These are phyloP conservation scores for Claviceps africana DNA, from an alignment of 2,329 filamentous ascomycete species.

Conservation along the genomic window DNA sequence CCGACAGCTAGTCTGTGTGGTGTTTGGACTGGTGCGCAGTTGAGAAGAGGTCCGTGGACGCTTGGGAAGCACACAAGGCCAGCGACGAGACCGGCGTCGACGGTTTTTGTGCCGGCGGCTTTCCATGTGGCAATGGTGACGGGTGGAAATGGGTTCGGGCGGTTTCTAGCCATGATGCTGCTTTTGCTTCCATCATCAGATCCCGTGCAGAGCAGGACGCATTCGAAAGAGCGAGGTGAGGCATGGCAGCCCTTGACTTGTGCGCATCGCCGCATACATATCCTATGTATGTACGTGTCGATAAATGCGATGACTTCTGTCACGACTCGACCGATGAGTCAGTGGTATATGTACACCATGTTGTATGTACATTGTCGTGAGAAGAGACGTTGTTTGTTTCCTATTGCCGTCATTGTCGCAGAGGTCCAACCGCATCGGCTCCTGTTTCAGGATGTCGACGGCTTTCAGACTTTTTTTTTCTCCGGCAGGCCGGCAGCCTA, in stretches of 20 bases:
- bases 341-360: too few species aligned
- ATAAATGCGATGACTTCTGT: background rate
- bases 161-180: background rate
- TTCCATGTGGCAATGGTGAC: background rate
- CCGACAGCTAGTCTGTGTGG: slow-evolving; percentile 3
- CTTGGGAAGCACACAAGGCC: background rate
- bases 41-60: slow-evolving; percentile 2
- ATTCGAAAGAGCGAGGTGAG: background rate
- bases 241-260: background rate
- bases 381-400: background rate
- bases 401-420: background rate
- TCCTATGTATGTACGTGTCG: too few species aligned
- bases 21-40: background rate
- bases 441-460: background rate
- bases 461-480: background rate
- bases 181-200: too few species aligned
- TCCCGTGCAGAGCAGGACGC: background rate
- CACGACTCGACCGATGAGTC: background rate
- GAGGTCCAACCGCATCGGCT: background rate
- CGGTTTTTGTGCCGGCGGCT: background rate
- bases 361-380: background rate
- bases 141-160: background rate
- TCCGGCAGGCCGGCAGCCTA: background rate
- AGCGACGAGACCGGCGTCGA: background rate
- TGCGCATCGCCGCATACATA: background rate